Conservation (phyloP, 805 yeast species). For the Cyberlindnera misumaiensis region DNA sequence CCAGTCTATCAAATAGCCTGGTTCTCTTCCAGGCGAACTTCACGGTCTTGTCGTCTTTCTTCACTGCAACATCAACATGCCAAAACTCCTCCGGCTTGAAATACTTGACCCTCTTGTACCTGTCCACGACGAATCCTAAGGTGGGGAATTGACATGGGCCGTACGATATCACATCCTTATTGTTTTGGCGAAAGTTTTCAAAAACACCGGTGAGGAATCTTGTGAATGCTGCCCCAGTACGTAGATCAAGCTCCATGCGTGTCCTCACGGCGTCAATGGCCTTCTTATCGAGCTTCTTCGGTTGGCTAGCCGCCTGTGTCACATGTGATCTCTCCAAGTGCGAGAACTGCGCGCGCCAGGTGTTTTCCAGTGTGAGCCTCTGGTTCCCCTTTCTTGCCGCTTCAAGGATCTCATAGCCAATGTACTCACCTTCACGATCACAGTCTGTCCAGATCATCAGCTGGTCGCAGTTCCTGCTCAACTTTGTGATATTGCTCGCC, state of each 20-base stretch:
- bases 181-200: conserved; percentile 19
- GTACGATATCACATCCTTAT: conserved; percentile 45
- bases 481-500: conserved; percentile 58
- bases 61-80: conserved; percentile 52
- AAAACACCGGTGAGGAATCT: conserved; percentile 61
- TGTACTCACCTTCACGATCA: conserved; percentile 93
- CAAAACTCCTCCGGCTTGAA: conserved; percentile 80
- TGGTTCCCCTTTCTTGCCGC: conserved; percentile 52
- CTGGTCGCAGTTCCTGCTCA: conserved; percentile 52
- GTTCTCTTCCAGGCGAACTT: conserved; percentile 67
- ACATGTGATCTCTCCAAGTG: conserved; percentile 79
- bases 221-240: conserved; percentile 88
- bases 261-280: conserved; percentile 82
- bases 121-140: conserved; percentile 89
- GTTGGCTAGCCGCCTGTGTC: conserved; percentile 64
- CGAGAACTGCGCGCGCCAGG: conserved; percentile 78
- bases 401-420: conserved; percentile 74
- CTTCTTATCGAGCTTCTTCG: conserved; percentile 53
- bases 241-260: conserved; percentile 78
- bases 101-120: conserved; percentile 66
- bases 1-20: conserved; percentile 65
- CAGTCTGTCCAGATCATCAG: conserved; percentile 98
- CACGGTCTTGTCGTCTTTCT: conserved; percentile 34
- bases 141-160: conserved; percentile 98
- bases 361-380: conserved; percentile 36